A percentile compares a stretch with the other conserved stretches of the same genome.
Conservation (phyloP, 345 rosid species). For the Lumnitzera littorea region DNA sequence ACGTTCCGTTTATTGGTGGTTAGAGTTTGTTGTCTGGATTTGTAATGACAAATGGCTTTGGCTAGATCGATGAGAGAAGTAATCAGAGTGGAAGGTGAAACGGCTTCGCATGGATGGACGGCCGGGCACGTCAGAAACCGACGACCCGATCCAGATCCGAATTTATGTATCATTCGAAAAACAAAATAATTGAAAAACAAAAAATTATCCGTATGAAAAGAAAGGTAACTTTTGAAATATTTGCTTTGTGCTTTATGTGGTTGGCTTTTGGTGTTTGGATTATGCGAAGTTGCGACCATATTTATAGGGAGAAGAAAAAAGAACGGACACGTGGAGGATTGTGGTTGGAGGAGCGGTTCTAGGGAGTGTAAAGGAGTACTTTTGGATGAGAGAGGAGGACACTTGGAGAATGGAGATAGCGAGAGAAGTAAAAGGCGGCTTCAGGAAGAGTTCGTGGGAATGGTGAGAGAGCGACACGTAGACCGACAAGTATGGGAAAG, state of each 20-base stretch:
- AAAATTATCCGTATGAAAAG: background rate
- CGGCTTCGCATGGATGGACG: constrained; percentile 42
- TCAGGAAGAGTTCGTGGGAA: background rate
- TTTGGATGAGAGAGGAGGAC: background rate
- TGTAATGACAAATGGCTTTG: constrained; percentile 30
- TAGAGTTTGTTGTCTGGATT: constrained; percentile 22
- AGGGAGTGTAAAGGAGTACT: background rate
- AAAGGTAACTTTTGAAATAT: background rate
- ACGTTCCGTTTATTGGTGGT: constrained; percentile 41
- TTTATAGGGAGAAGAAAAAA: background rate
- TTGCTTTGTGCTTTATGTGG: constrained; percentile 5
- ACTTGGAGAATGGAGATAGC: constrained; percentile 2
- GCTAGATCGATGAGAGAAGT: constrained; percentile 42
- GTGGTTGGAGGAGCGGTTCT: background rate
- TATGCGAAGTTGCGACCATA: background rate
- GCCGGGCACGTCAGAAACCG: constrained; percentile 67
- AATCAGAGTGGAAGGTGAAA: constrained; percentile 37
- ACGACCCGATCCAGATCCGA: constrained; percentile 26
- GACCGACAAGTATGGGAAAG: background rate
- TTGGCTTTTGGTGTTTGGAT: constrained; percentile 6
- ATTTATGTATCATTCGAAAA: constrained; percentile 23
- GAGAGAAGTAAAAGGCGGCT: background rate
- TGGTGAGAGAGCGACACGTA: constrained; percentile 11
- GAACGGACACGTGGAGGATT: background rate
- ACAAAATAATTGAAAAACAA: constrained; percentile 12